phyloP scores from a whole-genome alignment of 2,329 filamentous ascomycete genomes.

The Fusarium floridanum region DNA sequence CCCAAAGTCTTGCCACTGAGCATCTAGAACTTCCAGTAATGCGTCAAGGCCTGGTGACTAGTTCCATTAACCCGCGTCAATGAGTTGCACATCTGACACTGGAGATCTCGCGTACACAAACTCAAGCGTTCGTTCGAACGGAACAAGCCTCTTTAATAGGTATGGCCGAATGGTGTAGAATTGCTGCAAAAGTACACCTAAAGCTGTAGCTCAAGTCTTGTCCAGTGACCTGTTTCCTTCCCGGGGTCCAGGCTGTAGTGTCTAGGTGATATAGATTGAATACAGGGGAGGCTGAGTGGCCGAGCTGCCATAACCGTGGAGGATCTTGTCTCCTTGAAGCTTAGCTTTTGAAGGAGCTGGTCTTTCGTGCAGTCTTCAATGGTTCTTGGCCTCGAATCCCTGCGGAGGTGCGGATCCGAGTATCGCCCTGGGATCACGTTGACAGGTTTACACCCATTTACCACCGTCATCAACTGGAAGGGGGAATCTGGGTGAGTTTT shows the following conservation, averaged over 20 bases:
- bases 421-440: neutral
- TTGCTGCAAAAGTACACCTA: neutral
- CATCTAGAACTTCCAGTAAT: neutral
- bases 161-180: no score
- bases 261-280: neutral
- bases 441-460: neutral
- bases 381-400: neutral
- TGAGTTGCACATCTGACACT: neutral
- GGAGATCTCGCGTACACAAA: neutral
- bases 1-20: neutral
- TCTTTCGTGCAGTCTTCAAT: neutral
- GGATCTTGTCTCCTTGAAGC: neutral
- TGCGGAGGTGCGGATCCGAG: conserved; percentile 2
- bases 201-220: neutral
- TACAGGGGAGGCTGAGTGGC: neutral
- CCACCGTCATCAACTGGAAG: neutral
- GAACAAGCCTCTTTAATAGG: no score
- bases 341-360: neutral
- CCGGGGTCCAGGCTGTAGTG: no score
- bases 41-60: neutral
- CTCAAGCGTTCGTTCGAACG: neutral
- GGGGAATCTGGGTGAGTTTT: neutral
- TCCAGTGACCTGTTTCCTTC: neutral
- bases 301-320: neutral
- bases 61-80: neutral